These are phyloP conservation scores for Fusarium chuoi DNA, from an alignment of 2,329 filamentous ascomycete genomes.

Conservation along the genomic window DNA sequence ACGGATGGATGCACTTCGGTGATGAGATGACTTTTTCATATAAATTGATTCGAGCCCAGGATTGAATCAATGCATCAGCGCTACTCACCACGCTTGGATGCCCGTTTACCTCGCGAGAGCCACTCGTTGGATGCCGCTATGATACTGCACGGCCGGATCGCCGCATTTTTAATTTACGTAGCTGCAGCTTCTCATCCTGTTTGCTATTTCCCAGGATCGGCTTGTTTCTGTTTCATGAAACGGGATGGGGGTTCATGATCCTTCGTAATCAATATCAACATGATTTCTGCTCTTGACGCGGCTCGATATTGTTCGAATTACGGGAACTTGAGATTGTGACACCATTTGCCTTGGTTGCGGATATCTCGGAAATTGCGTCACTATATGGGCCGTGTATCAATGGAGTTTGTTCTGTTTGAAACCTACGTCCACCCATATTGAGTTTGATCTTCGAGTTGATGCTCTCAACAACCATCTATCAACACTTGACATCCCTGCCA, in stretches of 20 bases:
- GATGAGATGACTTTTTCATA: slow-evolving; percentile 14
- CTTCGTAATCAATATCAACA: slow-evolving; percentile 10
- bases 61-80: slow-evolving; percentile 21
- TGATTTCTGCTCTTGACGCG: not conserved
- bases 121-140: slow-evolving; percentile 6
- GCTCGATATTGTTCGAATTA: not conserved
- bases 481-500: not conserved
- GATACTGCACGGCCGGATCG: slow-evolving; percentile 15
- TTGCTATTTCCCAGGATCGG: slow-evolving; percentile 10
- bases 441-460: not conserved
- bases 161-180: slow-evolving; percentile 6
- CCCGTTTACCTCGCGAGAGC: not conserved
- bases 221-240: slow-evolving; percentile 38
- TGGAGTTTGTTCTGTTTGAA: not conserved
- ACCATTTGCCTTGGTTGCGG: not conserved
- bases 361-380: slow-evolving; percentile 6
- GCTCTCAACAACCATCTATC: not conserved
- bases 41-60: slow-evolving; percentile 25
- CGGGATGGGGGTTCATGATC: slow-evolving; percentile 12
- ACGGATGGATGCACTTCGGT: not conserved
- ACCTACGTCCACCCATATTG: not conserved
- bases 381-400: not conserved
- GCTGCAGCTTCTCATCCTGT: slow-evolving; percentile 15
- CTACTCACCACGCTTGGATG: not conserved
- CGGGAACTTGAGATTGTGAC: not conserved